Conservation (phyloP, 23 red algal genomes). For the Gracilaria gracilis region DNA sequence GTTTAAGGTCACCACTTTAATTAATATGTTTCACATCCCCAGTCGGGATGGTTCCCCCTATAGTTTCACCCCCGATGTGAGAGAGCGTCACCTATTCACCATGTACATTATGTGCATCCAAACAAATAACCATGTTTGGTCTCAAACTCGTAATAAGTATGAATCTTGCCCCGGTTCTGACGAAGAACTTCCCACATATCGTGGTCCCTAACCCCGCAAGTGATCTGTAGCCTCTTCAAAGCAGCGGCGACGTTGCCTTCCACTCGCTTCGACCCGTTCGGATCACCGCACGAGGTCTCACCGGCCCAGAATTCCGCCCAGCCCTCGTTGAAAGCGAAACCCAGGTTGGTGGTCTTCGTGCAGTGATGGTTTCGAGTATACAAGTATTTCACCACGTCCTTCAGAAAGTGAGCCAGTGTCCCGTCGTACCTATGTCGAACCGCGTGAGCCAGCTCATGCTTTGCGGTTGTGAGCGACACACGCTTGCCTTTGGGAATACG, state of each 20-base stretch:
- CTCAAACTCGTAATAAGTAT: slow-evolving; percentile 21
- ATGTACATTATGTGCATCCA: not conserved
- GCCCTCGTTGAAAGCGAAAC: slow-evolving; percentile 41
- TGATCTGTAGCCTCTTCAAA: not conserved
- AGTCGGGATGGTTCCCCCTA: too few species aligned
- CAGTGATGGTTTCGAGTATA: slow-evolving; percentile 44
- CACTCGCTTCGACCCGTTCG: slow-evolving; percentile 12
- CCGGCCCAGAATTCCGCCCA: slow-evolving; percentile 50
- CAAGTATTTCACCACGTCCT: slow-evolving; percentile 17
- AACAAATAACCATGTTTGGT: not conserved
- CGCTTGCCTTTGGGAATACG: slow-evolving; percentile 9
- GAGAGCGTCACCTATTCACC: too few species aligned
- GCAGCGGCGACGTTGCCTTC: slow-evolving; percentile 40
- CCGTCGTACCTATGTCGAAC: slow-evolving; percentile 39
- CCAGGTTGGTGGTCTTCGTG: slow-evolving; percentile 9
- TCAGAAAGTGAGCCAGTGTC: slow-evolving; percentile 12
- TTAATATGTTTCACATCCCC: too few species aligned
- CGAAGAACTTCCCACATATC: slow-evolving; percentile 52
- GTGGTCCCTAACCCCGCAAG: slow-evolving; percentile 9
- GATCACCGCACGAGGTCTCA: not conserved
- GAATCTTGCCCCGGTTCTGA: not conserved
- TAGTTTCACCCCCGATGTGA: too few species aligned
- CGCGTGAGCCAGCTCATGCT: slow-evolving; percentile 38
- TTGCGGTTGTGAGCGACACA: slow-evolving; percentile 13
- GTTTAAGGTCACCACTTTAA: too few species aligned